Conservation (phyloP, 108 stramenopile species). For the Cyclotella atomus region DNA sequence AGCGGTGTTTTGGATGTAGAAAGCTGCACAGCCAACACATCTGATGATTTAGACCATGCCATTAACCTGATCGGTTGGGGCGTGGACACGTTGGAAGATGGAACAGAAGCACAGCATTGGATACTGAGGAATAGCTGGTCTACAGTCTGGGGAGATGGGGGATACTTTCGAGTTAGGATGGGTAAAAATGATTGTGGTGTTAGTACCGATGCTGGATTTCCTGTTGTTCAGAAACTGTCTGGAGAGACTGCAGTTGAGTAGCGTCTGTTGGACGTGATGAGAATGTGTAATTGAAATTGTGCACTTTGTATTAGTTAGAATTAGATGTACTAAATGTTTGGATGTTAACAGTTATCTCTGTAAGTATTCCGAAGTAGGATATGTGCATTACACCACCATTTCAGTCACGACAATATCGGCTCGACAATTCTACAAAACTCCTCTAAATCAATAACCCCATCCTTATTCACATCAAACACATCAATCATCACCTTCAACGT, state of each 20-base stretch:
- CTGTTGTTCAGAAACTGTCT: slow-evolving; percentile 8
- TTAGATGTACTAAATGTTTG: too few species aligned
- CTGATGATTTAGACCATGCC: slow-evolving; percentile 30
- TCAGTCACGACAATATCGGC: slow-evolving; percentile 15
- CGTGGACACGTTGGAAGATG: slow-evolving; percentile 22
- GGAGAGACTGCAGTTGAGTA: slow-evolving; percentile 6
- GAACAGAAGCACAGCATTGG: slow-evolving; percentile 46
- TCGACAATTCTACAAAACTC: slow-evolving; percentile 25
- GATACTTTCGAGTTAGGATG: slow-evolving; percentile 47
- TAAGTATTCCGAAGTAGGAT: too few species aligned
- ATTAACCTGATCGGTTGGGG: slow-evolving; percentile 47
- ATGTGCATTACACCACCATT: too few species aligned
- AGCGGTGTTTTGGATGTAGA: slow-evolving; percentile 31
- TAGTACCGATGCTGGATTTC: slow-evolving; percentile 29
- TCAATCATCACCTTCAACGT: slow-evolving; percentile 34
- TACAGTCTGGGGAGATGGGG: slow-evolving; percentile 54
- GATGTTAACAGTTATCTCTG: too few species aligned
- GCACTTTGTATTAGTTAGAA: too few species aligned
- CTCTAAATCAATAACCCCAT: slow-evolving; percentile 30
- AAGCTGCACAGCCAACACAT: slow-evolving; percentile 20
- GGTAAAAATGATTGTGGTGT: slow-evolving; percentile 38
- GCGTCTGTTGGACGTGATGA: too few species aligned
- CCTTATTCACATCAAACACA: slow-evolving; percentile 24
- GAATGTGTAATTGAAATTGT: not conserved
- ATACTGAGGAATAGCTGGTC: slow-evolving; percentile 63